Evolutionary conservation across 441 rosid genomes (phyloP).

Genomic region (Croton setiger): DNA sequence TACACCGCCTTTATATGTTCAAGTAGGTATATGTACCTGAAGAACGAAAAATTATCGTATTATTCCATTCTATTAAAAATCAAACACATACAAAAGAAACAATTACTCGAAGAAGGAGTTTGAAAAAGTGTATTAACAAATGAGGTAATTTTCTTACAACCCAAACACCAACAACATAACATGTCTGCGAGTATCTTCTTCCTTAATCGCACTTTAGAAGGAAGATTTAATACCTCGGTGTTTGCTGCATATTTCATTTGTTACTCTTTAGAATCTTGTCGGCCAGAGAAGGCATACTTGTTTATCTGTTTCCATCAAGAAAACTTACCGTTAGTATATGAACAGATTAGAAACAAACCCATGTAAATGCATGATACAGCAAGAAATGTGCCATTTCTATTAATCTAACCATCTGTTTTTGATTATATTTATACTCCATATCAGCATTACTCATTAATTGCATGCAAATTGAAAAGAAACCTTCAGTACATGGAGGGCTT

Average conservation of each 20-base stretch:
- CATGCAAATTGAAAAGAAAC: slow-evolving; percentile 1
- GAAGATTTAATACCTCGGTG: slow-evolving; percentile 57
- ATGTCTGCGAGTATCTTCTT: too few species aligned
- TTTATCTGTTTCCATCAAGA: slow-evolving; percentile 50
- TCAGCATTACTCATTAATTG: slow-evolving; percentile 3
- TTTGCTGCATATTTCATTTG: slow-evolving; percentile 75
- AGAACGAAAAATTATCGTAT: slow-evolving; percentile 7
- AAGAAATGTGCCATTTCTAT: not conserved
- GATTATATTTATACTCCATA: not conserved
- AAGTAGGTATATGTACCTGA: slow-evolving; percentile 85
- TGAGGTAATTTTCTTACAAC: too few species aligned
- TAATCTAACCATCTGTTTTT: slow-evolving; percentile 35
- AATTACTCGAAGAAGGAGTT: not conserved
- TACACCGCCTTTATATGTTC: slow-evolving; percentile 73
- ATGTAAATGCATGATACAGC: not conserved
- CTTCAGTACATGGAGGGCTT: slow-evolving; percentile 11
- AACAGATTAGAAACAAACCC: not conserved
- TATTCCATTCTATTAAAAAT: not conserved
- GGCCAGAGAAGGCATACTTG: slow-evolving; percentile 79
- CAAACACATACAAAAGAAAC: not conserved
- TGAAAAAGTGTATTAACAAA: too few species aligned
- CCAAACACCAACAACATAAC: too few species aligned
- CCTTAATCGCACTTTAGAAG: slow-evolving; percentile 9
- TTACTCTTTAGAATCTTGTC: slow-evolving; percentile 68
- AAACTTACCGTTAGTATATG: slow-evolving; percentile 10